Conservation (phyloP, 768 basidiomycete species). For the Tulasnella sp. region DNA sequence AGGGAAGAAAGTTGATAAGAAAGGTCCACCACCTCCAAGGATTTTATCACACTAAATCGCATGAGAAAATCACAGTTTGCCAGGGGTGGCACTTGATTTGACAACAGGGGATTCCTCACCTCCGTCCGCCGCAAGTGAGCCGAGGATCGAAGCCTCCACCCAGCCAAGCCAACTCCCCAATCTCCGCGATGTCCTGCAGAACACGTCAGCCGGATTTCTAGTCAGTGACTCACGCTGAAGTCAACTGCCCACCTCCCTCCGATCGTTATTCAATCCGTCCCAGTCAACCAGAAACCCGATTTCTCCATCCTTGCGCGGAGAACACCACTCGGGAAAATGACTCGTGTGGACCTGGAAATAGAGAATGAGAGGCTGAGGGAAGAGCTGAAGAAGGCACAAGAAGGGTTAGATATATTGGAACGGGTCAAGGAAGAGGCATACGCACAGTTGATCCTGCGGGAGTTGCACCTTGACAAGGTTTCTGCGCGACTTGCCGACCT, state of each 20-base stretch:
- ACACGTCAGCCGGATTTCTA: constrained; percentile 1
- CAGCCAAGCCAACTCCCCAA: neutral
- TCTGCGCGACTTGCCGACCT: neutral
- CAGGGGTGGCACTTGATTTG: no score
- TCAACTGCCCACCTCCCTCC: neutral
- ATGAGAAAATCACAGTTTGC: no score
- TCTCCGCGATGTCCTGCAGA: neutral
- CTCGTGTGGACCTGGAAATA: neutral
- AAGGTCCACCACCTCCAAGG: no score
- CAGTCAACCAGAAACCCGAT: neutral
- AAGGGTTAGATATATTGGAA: neutral
- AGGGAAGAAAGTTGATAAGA: no score
- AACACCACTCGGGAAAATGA: neutral
- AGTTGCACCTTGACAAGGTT: neutral
- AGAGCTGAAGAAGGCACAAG: neutral
- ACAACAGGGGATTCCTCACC: no score
- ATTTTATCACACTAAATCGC: no score
- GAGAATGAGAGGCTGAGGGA: neutral
- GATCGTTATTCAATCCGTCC: neutral
- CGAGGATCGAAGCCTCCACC: neutral
- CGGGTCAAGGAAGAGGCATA: neutral
- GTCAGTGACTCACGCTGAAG: neutral
- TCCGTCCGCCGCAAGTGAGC: no score
- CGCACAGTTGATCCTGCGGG: neutral
- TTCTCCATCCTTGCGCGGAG: neutral